A percentile compares a stretch with the other conserved stretches of the same genome.
These are phyloP conservation scores for Parietaria judaica DNA, from an alignment of 306 rosid genomes.

Conservation along the genomic window DNA sequence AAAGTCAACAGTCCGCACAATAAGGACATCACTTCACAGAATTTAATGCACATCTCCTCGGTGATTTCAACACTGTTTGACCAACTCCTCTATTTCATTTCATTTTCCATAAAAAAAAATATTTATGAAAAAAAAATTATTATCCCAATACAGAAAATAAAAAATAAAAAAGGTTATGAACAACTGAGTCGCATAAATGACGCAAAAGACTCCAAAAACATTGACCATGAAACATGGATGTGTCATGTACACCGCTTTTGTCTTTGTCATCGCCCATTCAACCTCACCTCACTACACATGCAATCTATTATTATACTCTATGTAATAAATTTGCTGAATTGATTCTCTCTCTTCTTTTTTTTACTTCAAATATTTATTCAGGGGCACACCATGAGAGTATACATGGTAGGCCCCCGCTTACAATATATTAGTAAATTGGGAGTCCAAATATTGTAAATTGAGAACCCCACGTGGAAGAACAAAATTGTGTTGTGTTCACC, in stretches of 20 bases:
- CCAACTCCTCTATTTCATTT: constrained; percentile 13
- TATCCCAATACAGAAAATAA: neutral
- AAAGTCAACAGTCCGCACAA: neutral
- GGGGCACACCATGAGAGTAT: too few relatives aligned
- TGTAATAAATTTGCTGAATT: too few relatives aligned
- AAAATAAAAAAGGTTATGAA: neutral
- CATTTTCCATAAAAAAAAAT: too few relatives aligned
- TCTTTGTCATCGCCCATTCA: constrained; percentile 11
- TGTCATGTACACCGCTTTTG: constrained; percentile 5
- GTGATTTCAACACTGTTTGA: constrained; percentile 24
- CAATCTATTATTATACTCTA: neutral
- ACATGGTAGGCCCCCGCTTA: too few relatives aligned
- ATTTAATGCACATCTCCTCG: constrained; percentile 28
- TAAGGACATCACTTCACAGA: neutral
- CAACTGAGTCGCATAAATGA: constrained; percentile 7
- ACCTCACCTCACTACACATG: neutral
- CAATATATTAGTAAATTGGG: too few relatives aligned
- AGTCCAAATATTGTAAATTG: too few relatives aligned
- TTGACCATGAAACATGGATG: constrained; percentile 40
- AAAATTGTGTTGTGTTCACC: too few relatives aligned
- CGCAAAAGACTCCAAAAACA: constrained; percentile 18
- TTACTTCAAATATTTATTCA: too few relatives aligned
- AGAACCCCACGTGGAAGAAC: too few relatives aligned
- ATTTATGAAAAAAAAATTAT: too few relatives aligned
- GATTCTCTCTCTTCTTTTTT: too few relatives aligned